Conservation (phyloP, 2,329 filamentous ascomycete species). For the Xylaria sp. region DNA sequence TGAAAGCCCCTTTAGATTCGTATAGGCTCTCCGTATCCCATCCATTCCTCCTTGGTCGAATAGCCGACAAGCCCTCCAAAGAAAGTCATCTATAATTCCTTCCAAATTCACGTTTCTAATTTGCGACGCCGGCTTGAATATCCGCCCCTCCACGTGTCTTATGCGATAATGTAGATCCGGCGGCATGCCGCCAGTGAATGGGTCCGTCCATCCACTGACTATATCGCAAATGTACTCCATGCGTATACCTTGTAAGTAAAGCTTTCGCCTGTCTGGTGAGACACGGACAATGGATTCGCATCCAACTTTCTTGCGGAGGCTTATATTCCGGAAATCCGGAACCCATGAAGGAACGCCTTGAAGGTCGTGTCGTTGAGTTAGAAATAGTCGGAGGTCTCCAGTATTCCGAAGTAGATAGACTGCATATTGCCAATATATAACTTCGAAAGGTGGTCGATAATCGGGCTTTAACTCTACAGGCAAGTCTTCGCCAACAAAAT, state of each 20-base stretch:
- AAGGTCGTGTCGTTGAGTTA: background rate
- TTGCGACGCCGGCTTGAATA: constrained; percentile 29
- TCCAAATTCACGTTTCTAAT: constrained; percentile 12
- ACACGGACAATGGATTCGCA: constrained; percentile 12
- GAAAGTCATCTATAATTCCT: constrained; percentile 12
- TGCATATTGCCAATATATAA: constrained; percentile 38
- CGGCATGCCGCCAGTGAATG: background rate
- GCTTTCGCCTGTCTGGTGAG: constrained; percentile 29
- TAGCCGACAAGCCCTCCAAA: background rate
- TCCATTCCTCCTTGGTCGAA: constrained; percentile 2
- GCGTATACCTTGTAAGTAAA: constrained; percentile 31
- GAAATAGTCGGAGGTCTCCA: constrained; percentile 31
- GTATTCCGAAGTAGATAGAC: constrained; percentile 26
- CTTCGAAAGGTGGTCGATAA: constrained; percentile 32
- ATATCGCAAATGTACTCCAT: constrained; percentile 31
- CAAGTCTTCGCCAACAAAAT: constrained; percentile 7
- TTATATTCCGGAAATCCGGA: constrained; percentile 36
- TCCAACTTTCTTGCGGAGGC: background rate
- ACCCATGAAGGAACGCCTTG: constrained; percentile 40
- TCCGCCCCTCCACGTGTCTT: constrained; percentile 23
- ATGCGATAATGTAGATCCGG: constrained; percentile 22
- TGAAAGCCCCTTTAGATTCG: constrained; percentile 12
- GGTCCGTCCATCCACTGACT: constrained; percentile 13
- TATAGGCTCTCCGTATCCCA: constrained; percentile 16
- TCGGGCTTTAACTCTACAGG: constrained; percentile 34